Evolutionary conservation across 768 basidiomycete species (phyloP).

Genomic region (Lactarius psammicola): DNA sequence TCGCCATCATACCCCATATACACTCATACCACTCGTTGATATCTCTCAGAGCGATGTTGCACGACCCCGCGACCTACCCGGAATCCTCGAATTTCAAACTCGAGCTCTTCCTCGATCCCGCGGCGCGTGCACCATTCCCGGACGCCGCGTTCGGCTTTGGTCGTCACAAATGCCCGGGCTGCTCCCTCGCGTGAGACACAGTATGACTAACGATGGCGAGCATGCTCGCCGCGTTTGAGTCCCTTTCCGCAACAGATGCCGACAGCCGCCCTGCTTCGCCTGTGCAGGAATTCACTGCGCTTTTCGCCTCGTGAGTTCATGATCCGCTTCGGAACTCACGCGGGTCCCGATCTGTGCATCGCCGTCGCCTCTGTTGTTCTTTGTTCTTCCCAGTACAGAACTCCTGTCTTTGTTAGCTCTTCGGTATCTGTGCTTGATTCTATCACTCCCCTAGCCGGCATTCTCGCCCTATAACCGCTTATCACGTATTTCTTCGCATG

Average conservation of each 20-base stretch:
- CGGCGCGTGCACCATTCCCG: neutral
- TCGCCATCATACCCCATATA: no score
- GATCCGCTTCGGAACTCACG: no score
- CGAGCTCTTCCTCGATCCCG: conserved; percentile 14
- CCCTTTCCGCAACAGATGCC: conserved; percentile 15
- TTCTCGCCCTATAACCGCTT: no score
- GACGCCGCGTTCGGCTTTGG: conserved; percentile 20
- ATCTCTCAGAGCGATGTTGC: conserved; percentile 7
- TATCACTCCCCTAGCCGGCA: no score
- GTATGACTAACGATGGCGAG: conserved; percentile 18
- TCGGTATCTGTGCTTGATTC: no score
- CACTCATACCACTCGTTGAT: no score
- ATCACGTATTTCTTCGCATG: no score
- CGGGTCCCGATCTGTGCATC: no score
- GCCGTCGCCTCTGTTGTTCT: no score
- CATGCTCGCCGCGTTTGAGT: conserved; percentile 20
- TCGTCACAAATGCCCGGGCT: conserved; percentile 17
- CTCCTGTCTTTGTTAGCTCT: no score
- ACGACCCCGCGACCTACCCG: conserved; percentile 9
- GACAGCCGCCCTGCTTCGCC: neutral
- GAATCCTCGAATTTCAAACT: conserved; percentile 11
- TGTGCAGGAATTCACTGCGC: conserved; percentile 1
- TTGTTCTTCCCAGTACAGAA: no score
- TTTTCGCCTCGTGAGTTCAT: conserved; percentile 6
- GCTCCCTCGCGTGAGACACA: conserved; percentile 3